phyloP scores from a whole-genome alignment of 2,329 filamentous ascomycete species.

The Calonectria ilicicola region DNA sequence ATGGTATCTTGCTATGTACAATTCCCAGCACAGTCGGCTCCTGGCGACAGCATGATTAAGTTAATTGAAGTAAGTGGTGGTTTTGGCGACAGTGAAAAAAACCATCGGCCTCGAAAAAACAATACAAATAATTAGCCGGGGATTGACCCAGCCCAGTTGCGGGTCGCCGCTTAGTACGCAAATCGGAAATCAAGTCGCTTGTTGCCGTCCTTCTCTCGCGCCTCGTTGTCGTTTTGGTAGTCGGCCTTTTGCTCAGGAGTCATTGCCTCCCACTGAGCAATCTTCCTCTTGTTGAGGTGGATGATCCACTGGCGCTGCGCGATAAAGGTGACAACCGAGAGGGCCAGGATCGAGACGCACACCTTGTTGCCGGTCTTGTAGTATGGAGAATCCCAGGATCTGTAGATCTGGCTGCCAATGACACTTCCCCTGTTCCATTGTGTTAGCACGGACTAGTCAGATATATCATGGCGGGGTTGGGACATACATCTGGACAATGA shows the following conservation, averaged over 20 bases:
- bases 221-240: constrained; percentile 59
- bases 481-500: constrained; percentile 57
- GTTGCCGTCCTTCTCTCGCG: constrained; percentile 60
- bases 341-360: constrained; percentile 63
- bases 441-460: constrained; percentile 8
- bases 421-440: constrained; percentile 50
- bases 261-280: constrained; percentile 59
- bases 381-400: constrained; percentile 63
- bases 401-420: constrained; percentile 61
- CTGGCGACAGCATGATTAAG: neutral
- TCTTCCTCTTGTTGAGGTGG: constrained; percentile 62
- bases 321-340: constrained; percentile 63
- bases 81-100: neutral
- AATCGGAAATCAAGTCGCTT: constrained; percentile 65
- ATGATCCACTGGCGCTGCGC: constrained; percentile 58
- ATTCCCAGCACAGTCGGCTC: neutral
- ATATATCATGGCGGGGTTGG: neutral
- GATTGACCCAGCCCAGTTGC: neutral
- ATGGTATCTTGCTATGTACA: neutral
- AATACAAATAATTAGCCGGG: neutral
- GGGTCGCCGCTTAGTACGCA: constrained; percentile 50
- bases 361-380: constrained; percentile 70
- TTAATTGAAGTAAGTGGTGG: neutral
- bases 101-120: neutral
- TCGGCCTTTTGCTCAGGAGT: constrained; percentile 55